Evolutionary conservation across 164 flowering plant species (phyloP), one percentile per base, ranked within the genome.

Genomic region (Aristolochia fimbriata): DNA sequence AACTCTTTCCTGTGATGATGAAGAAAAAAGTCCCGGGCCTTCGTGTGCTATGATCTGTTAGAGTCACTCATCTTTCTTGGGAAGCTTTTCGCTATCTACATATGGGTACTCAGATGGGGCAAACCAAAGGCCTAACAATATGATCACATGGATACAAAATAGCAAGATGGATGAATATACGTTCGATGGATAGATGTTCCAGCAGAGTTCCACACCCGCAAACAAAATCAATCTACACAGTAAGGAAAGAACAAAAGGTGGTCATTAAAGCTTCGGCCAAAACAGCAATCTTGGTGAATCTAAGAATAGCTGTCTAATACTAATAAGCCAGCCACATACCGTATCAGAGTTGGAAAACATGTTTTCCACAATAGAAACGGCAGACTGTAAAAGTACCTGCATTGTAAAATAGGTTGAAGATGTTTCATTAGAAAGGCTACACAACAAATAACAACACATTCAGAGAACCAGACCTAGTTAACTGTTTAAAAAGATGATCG

Each of bases 121-220:
- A 46, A 65, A 69, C 90, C 98, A 91, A 3, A 88, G 77, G 55
- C 98, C 96, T 74, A 77, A 77, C 19, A 91, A 54, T 47, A 88
- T 80, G 17, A 73, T 58, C 52, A 83, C 63, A 78, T 88, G 96
- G 63, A 81, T 75, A 55, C 76, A 67, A 7, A 85, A 76, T 62
- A 91, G 90, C 51, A 79, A n/a, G 22, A 58, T 54, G 10, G 98
- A 91, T n/a, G 98, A 86, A 49, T 75, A 83, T 1, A 54, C 11
- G 49, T 69, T 86, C 27, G 96, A 91, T n/a, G 97, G 97, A 62
- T 66, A 86, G n/a, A 88, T 62, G 58, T 91, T 91, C 97, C 97
- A 91, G 77, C 97, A 91, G 12, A 78, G 16, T 73, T 91, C 98
- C 57, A 86, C 86, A 33, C 77, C 88, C 25, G 65, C 51, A 69